These are phyloP conservation scores for Exophiala aquamarina DNA, from an alignment of 2,329 filamentous ascomycete species.

Conservation along the genomic window DNA sequence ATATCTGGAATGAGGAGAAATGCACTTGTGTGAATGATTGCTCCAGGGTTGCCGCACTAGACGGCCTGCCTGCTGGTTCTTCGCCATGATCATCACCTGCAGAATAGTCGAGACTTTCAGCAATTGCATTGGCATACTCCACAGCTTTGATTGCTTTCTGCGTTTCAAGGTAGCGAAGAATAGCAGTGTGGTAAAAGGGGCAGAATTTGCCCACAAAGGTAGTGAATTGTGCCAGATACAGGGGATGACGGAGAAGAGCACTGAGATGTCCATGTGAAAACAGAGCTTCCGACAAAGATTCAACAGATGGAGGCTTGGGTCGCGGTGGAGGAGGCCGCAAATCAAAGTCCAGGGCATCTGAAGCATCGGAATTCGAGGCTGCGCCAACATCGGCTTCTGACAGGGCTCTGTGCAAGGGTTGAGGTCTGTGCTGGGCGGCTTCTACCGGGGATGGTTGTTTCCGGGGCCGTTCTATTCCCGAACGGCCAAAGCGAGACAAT, in stretches of 20 bases:
- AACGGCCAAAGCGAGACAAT: constrained; percentile 4
- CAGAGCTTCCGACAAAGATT: constrained; percentile 38
- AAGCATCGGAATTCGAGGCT: constrained; percentile 4
- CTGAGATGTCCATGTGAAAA: constrained; percentile 46
- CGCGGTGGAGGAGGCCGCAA: constrained; percentile 41
- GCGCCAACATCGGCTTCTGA: constrained; percentile 8
- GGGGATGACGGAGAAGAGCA: constrained; percentile 40
- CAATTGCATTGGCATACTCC: constrained; percentile 46
- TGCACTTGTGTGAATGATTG: constrained; percentile 37
- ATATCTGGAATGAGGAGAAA: constrained; percentile 33
- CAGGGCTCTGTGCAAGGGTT: constrained; percentile 7
- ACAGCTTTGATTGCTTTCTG: constrained; percentile 44
- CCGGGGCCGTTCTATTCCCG: constrained; percentile 10
- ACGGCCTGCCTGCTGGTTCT: constrained; percentile 1
- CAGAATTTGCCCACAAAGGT: constrained; percentile 42
- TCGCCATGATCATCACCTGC: constrained; percentile 20
- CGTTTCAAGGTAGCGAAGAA: constrained; percentile 40
- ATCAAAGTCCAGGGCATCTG: constrained; percentile 33
- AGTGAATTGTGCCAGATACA: constrained; percentile 36
- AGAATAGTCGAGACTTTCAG: constrained; percentile 32
- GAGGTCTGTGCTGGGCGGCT: constrained; percentile 1
- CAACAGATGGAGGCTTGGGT: constrained; percentile 33
- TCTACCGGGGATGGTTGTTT: neutral
- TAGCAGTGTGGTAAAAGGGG: constrained; percentile 34
- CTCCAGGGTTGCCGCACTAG: constrained; percentile 37